phyloP scores from a whole-genome alignment of 2,329 filamentous ascomycete species.

The Calycina herbarum region DNA sequence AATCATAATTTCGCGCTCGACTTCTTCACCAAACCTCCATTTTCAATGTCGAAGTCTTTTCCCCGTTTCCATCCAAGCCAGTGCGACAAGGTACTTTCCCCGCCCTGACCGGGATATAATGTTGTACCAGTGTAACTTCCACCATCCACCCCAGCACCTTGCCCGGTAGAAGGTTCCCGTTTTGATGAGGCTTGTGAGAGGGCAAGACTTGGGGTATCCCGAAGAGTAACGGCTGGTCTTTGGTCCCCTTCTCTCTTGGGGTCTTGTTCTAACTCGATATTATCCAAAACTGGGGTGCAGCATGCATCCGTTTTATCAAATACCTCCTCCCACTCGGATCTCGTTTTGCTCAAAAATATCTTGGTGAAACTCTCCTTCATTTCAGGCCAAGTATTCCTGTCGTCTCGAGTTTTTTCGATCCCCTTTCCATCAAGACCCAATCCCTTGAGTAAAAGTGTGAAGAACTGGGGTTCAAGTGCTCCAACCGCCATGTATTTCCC shows the following conservation, averaged over 20 bases:
- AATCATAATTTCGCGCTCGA: conserved; percentile 45
- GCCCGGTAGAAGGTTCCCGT: conserved; percentile 46
- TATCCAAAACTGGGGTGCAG: conserved; percentile 81
- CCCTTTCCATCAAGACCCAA: conserved; percentile 57
- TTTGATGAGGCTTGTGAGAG: conserved; percentile 49
- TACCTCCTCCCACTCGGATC: conserved; percentile 77
- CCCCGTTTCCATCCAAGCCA: conserved; percentile 82
- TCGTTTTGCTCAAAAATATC: conserved; percentile 68
- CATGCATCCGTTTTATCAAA: conserved; percentile 94
- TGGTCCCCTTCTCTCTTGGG: conserved; percentile 63
- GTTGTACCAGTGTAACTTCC: conserved; percentile 63
- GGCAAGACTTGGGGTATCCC: conserved; percentile 66
- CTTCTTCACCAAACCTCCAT: conserved; percentile 60
- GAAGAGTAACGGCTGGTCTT: conserved; percentile 68
- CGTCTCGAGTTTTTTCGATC: conserved; percentile 55
- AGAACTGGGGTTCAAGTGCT: conserved; percentile 87
- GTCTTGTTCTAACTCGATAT: conserved; percentile 64
- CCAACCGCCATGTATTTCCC: conserved; percentile 83
- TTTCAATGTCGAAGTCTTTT: conserved; percentile 65
- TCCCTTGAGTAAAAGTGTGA: conserved; percentile 63
- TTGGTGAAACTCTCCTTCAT: conserved; percentile 61
- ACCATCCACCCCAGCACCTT: conserved; percentile 65
- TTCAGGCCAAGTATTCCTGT: conserved; percentile 66
- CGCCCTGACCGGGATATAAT: conserved; percentile 68
- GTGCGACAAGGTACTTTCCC: conserved; percentile 63